Conservation (phyloP, 2,329 filamentous ascomycete species). For the Verruconis gallopava region DNA sequence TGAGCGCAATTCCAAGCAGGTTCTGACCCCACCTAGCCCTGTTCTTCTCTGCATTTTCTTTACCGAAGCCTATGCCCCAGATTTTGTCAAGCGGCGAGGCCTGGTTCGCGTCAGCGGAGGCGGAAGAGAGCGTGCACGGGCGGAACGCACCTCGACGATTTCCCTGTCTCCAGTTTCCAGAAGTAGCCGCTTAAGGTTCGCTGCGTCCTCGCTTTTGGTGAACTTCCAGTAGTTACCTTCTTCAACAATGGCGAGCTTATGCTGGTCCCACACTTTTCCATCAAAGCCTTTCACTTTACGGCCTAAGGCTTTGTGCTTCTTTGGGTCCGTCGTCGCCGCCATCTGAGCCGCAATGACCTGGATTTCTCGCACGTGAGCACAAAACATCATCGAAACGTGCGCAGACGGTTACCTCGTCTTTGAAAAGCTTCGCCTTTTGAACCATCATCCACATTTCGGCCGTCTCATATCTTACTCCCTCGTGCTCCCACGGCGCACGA, state of each 20-base stretch:
- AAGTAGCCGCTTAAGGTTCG: conserved; percentile 1
- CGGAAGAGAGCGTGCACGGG: background rate
- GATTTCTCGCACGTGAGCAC: too few relatives aligned
- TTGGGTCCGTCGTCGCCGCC: conserved; percentile 15
- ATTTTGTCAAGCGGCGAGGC: conserved; percentile 8
- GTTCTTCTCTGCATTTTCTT: conserved; percentile 2
- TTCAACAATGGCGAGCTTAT: conserved; percentile 5
- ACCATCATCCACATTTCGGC: conserved; percentile 39
- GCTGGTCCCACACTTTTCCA: conserved; percentile 16
- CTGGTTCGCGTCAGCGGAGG: background rate
- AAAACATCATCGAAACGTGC: too few relatives aligned
- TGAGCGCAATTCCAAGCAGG: conserved; percentile 7
- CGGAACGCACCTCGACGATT: conserved; percentile 6
- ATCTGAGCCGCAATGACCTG: conserved; percentile 6
- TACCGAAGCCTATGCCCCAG: conserved; percentile 9
- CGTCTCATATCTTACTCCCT: conserved; percentile 24
- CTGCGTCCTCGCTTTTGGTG: conserved; percentile 5
- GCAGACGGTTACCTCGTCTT: conserved; percentile 29
- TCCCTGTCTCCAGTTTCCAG: conserved; percentile 8
- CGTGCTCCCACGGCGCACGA: conserved; percentile 33
- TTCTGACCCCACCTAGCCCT: conserved; percentile 7
- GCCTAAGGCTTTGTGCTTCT: conserved; percentile 21
- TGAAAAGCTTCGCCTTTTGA: conserved; percentile 30
- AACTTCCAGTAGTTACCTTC: conserved; percentile 7
- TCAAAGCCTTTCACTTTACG: conserved; percentile 18